Conservation (phyloP, 129 eudicot genomes). For the Helianthus annuus region DNA sequence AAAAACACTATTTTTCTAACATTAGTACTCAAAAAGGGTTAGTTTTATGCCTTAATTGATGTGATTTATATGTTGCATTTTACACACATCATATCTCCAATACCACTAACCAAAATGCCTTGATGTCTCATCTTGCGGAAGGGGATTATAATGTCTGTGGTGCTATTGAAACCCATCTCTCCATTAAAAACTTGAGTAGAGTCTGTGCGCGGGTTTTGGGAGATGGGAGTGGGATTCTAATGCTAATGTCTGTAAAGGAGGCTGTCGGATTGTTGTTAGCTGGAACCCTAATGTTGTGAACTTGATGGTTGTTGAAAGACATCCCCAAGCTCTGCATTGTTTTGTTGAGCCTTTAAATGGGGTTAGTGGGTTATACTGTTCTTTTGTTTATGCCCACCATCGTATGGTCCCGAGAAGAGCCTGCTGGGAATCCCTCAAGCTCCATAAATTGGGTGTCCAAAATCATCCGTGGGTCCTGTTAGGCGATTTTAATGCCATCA, state of each 20-base stretch:
- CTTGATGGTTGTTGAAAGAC: not conserved
- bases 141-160: not conserved
- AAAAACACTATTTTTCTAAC: too few relatives aligned
- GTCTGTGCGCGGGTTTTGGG: not conserved
- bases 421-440: not conserved
- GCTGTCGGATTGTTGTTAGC: not conserved
- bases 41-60: too few relatives aligned
- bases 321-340: too few relatives aligned
- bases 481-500: too few relatives aligned
- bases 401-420: not conserved
- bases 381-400: not conserved
- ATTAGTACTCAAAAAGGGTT: too few relatives aligned
- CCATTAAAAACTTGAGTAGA: rapidly evolving
- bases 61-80: too few relatives aligned
- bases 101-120: not conserved
- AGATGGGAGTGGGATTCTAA: not conserved
- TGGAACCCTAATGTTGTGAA: not conserved
- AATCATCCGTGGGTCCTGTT: not conserved
- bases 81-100: too few relatives aligned
- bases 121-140: not conserved
- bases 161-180: not conserved
- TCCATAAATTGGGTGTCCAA: not conserved
- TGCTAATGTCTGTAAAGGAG: not conserved
- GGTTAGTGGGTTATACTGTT: not conserved
- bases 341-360: not conserved